Base-by-base conservation (phyloP, 2,329 filamentous ascomycete genomes). In the Chrysoporthe austroafricana region DNA sequence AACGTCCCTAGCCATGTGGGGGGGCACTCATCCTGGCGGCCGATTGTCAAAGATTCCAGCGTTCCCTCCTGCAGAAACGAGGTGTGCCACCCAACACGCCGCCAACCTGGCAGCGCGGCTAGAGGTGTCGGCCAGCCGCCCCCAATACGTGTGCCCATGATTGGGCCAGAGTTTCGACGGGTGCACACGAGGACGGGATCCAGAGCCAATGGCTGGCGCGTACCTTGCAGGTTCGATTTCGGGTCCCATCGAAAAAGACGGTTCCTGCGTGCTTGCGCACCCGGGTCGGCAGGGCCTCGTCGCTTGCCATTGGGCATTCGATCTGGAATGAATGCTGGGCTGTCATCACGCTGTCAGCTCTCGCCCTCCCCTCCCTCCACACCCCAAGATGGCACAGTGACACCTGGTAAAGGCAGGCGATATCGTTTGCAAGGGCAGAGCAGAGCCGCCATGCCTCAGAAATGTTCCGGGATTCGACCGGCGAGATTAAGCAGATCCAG, bases 151-250 rank as follows among this genome's bases (percentile, higher is more conserved):
- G 21, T 26, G 26, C 26, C 26, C 21, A 26, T 64, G 63, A 64
- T 64, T 64, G 62, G 62, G 13, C 16, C 50, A 5, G 21, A 43
- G 54, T 32, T 39, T 39, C 43, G 11, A 34, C 21, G 26, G 32
- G 18, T 16, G 18, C 21, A 16, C 39, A 26, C 9, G 39, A n/a
- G 62, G 21, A 63, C n/a, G 21, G 6, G 16, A 18, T 2, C 21
- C 18, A 8, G 13, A 36, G 39, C 48, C 50, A 44, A 63, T 56
- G 1, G 42, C 39, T n/a, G 32, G 18, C 39, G 32, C 52, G 63
- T 64, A n/a, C 63, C 63, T 64, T 64, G 63, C 63, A 64, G 63
- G n/a, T 59, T 32, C 7, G 26, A 26, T 21, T 18, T 39, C 9
- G 32, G 42, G 18, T 5, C 7, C 26, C 8, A 4, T 18, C 36